Evolutionary conservation across 164 flowering plant species (phyloP), one percentile per base, ranked within the genome.

Genomic region (Warburgia ugandensis): DNA sequence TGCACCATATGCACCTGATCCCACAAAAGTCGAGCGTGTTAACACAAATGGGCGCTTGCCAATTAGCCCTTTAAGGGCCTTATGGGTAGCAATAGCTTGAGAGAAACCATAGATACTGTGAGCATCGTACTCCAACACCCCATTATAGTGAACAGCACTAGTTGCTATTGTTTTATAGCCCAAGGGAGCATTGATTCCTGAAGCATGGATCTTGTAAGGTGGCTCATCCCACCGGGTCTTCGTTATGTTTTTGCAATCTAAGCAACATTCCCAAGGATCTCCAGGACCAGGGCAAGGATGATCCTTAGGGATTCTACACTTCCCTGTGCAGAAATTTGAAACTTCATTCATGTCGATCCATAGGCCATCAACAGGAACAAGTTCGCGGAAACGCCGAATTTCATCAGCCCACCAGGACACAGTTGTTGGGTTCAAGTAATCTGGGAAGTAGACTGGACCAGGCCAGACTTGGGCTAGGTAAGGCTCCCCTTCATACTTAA

Each of bases 331-430:
- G 69, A 92, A 92, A 58, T 88, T 92, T 12, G 98, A 92, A 36
- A 72, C 81, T 53, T 92, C 97, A 20, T 92, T 92, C 97, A 88
- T 92, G 68, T 92, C 99, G 32, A 92, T 86, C 99, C 97, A 88
- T 6, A 88, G 68, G 49, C 99, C 99, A 67, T 92, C 89, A 20
- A 92, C 80, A 11, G 99, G 95, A 11, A 88, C 83, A 59, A 86
- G 84, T 33, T 81, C 67, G 51, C 73, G 95, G 59, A 92, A 92
- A 5, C 94, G 67, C 0, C 63, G 58, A 49, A 92, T 58, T 55
- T 92, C 99, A 64, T 82, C 89, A 4, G 57, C 71, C 99, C 97
- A 88, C 88, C 90, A 92, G 2, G 65, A 32, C 12, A 76, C 88
- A 4, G 91, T 83, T 45, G 67, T 73, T 5, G 96, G 96, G 62